Percentiles rank a stretch among this genome's conserved stretches.
phyloP scores from a whole-genome alignment of 2,329 filamentous ascomycete genomes.

The Hypoxylon sp. region DNA sequence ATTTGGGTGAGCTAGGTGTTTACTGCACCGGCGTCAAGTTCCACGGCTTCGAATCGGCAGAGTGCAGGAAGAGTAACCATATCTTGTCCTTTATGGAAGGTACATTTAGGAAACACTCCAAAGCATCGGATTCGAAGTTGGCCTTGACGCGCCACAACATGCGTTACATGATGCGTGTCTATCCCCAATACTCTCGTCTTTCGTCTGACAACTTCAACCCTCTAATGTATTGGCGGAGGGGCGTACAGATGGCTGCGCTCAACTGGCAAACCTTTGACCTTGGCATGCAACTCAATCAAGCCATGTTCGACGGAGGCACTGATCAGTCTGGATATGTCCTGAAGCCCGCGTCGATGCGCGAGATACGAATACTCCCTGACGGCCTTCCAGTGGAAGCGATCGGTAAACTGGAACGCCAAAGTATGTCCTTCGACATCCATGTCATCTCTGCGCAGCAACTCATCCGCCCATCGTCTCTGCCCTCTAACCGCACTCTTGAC shows the following conservation, averaged over 20 bases:
- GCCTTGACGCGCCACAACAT: conserved; percentile 91
- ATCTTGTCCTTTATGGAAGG: conserved; percentile 95
- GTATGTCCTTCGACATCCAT: conserved; percentile 87
- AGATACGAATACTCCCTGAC: conserved; percentile 73
- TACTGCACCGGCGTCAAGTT: conserved; percentile 84
- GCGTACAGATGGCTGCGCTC: conserved; percentile 96
- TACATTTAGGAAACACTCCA: conserved; percentile 85
- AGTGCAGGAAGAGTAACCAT: conserved; percentile 91
- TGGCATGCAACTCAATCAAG: conserved; percentile 95
- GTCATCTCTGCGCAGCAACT: conserved; percentile 96
- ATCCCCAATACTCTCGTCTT: conserved; percentile 85
- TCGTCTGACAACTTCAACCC: conserved; percentile 96
- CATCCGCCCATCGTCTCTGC: conserved; percentile 82
- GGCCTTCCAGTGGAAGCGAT: conserved; percentile 66
- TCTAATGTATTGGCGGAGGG: conserved; percentile 91
- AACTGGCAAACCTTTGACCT: conserved; percentile 99
- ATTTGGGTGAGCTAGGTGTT: conserved; percentile 88
- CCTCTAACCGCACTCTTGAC: conserved; percentile 82
- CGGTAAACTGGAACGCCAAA: conserved; percentile 81
- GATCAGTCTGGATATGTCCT: conserved; percentile 93
- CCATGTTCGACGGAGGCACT: conserved; percentile 93
- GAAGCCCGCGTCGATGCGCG: conserved; percentile 88
- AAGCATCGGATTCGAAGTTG: conserved; percentile 80
- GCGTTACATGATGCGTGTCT: conserved; percentile 92
- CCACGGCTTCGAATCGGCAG: conserved; percentile 80